Evolutionary conservation across 768 basidiomycete species (phyloP).

Genomic region (Goffeauzyma gilvescens): DNA sequence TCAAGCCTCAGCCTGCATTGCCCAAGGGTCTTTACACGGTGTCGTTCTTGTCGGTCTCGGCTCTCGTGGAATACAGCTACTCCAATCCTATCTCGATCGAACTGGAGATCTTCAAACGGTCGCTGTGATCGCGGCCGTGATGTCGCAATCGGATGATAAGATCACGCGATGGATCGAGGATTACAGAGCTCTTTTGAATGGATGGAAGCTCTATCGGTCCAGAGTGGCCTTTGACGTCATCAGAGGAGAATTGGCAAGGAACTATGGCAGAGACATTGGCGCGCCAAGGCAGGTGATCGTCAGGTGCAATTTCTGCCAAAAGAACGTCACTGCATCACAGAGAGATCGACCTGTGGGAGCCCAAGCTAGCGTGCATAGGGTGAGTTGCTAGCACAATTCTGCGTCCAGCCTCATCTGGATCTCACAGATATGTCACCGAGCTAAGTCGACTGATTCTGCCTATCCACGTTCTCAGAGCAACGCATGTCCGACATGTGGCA

Average conservation of each 20-base stretch:
- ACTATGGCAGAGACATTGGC: conserved; percentile 10
- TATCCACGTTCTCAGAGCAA: neutral
- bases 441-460: conserved; percentile 13
- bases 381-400: too few species aligned
- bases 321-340: conserved; percentile 3
- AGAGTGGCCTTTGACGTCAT: conserved; percentile 22
- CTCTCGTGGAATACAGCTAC: conserved; percentile 13
- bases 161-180: conserved; percentile 23
- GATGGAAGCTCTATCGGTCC: conserved; percentile 21
- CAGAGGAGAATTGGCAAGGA: conserved; percentile 11
- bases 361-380: conserved; percentile 19
- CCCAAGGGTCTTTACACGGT: conserved; percentile 13
- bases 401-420: too few species aligned
- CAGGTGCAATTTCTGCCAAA: conserved; percentile 16
- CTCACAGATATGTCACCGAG: neutral
- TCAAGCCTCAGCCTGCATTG: conserved; percentile 13
- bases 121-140: conserved; percentile 21
- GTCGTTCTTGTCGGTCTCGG: conserved; percentile 24
- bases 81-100: conserved; percentile 18
- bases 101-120: conserved; percentile 26
- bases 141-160: conserved; percentile 6
- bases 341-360: neutral
- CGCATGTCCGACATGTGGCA: conserved; percentile 7
- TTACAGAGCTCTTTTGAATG: conserved; percentile 26
- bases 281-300: conserved; percentile 10